Evolutionary conservation across 768 basidiomycete genomes (phyloP).

Genomic region (Pulveroboletus sp.): DNA sequence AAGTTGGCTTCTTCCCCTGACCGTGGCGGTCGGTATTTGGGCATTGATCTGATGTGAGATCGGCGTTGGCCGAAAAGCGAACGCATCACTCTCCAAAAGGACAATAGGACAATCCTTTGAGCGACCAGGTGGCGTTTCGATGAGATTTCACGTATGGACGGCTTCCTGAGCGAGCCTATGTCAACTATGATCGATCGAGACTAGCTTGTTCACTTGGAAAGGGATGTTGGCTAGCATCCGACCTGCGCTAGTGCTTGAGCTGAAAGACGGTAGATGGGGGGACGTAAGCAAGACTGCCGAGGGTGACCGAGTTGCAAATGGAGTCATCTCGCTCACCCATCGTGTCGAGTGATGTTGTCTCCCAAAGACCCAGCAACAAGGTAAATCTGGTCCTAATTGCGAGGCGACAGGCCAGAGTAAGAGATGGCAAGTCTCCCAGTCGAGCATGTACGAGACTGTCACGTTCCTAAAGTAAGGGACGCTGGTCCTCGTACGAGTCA

Average conservation of each 20-base stretch:
- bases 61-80: background rate
- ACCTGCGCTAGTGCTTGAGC: constrained; percentile 1
- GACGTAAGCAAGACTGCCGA: background rate
- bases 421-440: too few species aligned
- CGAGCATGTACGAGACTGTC: too few species aligned
- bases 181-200: constrained; percentile 11
- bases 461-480: too few species aligned
- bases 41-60: constrained; percentile 15
- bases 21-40: constrained; percentile 9
- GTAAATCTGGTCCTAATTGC: background rate
- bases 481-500: too few species aligned
- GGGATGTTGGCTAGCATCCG: constrained; percentile 1
- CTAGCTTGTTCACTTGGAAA: constrained; percentile 1
- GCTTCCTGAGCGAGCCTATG: constrained; percentile 1
- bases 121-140: constrained; percentile 12
- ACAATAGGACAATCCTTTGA: background rate
- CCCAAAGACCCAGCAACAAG: background rate
- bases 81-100: constrained; percentile 10
- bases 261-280: background rate
- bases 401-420: too few species aligned
- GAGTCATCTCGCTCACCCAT: constrained; percentile 9
- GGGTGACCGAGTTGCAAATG: constrained; percentile 9
- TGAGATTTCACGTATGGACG: constrained; percentile 6
- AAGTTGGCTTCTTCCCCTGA: constrained; percentile 5
- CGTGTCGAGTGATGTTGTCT: background rate